Evolutionary conservation across 306 rosid genomes (phyloP), one percentile per base, ranked within the genome.

Genomic region (Gynostemma pentaphyllum): DNA sequence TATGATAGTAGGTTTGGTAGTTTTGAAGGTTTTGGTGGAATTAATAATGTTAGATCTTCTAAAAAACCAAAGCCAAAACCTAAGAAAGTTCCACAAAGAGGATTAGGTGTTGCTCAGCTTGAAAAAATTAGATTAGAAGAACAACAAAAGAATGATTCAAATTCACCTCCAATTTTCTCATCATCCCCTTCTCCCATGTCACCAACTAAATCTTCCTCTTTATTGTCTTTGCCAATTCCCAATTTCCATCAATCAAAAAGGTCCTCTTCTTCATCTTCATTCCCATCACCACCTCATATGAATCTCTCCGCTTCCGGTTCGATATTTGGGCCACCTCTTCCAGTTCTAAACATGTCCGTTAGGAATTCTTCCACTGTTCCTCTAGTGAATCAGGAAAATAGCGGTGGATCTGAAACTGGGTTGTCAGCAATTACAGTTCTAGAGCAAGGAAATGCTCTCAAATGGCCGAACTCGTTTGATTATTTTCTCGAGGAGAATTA

Each of bases 21-120:
- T 32, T 47, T 47, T 32, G 67, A 45, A 44, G 28, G 48, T 32
- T 47, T 47, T 32, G 67, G 50, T 51, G 28, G 79, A 27, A 29
- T 34, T 30, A 68, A 69, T 10, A 62, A 65, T 32, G 19, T 32
- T 18, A 24, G 36, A 45, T 79, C 95, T 68, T 71, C 80, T 21
- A 87, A 75, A 23, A 87, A 72, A 68, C 54, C 73, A 2, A 60
- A 60, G 47, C 47, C 65, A 13, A 91, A 82, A 66, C 84, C 76
- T 51, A 90, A 74, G 45, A 92, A 76, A 78, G 73, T 74, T 1
- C 95, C 98, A 18, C 95, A 92, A 32, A 84, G 98, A 82, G 98
- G 98, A 42, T 84, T 88, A 29, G 98, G 98, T 19, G 96, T 92
- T 59, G 95, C 96, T 10, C 92, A 85, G 77, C 95, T 92, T 64